phyloP scores from a whole-genome alignment of 306 rosid genomes.

The Dalbergia oliveri region DNA sequence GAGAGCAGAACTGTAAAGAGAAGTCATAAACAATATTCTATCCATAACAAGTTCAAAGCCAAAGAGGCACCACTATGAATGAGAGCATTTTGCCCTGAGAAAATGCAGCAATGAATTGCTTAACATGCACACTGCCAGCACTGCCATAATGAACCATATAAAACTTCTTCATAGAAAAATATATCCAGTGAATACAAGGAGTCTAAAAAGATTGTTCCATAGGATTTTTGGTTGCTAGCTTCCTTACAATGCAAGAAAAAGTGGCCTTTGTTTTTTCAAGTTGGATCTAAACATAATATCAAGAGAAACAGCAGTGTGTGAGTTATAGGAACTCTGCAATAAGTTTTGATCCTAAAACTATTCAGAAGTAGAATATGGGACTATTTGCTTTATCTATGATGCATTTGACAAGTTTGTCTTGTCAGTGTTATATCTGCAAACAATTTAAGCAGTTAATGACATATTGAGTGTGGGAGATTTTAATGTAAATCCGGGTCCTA shows the following conservation, averaged over 20 bases:
- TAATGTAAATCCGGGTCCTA: background rate
- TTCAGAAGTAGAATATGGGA: slow-evolving; percentile 22
- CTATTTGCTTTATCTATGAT: slow-evolving; percentile 6
- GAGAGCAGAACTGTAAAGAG: background rate
- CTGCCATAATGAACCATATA: background rate
- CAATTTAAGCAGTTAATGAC: slow-evolving; percentile 33
- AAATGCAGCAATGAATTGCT: slow-evolving; percentile 13
- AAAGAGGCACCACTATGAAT: background rate
- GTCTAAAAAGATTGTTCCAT: background rate
- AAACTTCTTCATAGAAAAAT: slow-evolving; percentile 17
- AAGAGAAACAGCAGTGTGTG: slow-evolving; percentile 29
- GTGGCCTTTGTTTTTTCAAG: slow-evolving; percentile 11
- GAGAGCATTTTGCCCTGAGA: slow-evolving; percentile 8
- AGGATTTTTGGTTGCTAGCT: slow-evolving; percentile 26
- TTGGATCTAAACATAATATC: slow-evolving; percentile 33
- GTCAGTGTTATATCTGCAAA: slow-evolving; percentile 3
- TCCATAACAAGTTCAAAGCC: slow-evolving; percentile 19
- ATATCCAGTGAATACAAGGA: slow-evolving; percentile 1
- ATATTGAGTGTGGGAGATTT: slow-evolving; percentile 40
- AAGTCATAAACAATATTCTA: slow-evolving; percentile 25
- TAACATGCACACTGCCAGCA: background rate
- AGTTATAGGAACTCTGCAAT: slow-evolving; percentile 14
- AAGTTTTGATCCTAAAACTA: slow-evolving; percentile 30
- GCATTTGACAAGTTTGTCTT: slow-evolving; percentile 36
- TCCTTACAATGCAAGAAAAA: slow-evolving; percentile 21